These are phyloP conservation scores for Barnettozyma vustinii DNA, from an alignment of 805 yeast species.

Conservation along the genomic window DNA sequence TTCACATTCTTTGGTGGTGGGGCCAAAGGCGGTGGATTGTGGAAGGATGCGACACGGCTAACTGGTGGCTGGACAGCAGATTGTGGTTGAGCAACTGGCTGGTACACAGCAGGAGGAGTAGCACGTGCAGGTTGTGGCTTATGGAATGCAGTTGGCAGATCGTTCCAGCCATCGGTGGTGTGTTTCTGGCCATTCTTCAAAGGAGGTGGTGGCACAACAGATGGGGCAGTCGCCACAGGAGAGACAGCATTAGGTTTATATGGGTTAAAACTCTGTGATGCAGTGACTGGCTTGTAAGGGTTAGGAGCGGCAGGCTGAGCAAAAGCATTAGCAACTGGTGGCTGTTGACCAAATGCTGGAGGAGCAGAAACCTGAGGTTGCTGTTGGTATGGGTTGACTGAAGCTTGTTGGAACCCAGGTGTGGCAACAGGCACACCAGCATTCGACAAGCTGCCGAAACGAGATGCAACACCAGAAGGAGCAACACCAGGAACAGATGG, in stretches of 20 bases:
- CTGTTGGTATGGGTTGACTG: slow-evolving; percentile 6
- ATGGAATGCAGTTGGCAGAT: slow-evolving; percentile 52
- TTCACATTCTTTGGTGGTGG: slow-evolving; percentile 32
- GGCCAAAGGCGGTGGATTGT: slow-evolving; percentile 24
- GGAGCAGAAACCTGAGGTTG: slow-evolving; percentile 14
- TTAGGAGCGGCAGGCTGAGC: slow-evolving; percentile 9
- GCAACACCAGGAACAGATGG: background rate
- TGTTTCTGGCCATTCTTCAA: slow-evolving; percentile 29
- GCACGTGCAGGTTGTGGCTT: slow-evolving; percentile 31
- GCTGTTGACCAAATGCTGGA: slow-evolving; percentile 3
- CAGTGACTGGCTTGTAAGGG: slow-evolving; percentile 20
- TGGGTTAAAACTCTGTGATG: slow-evolving; percentile 19
- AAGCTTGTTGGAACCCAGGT: slow-evolving; percentile 6
- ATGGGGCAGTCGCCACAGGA: slow-evolving; percentile 23
- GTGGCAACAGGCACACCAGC: slow-evolving; percentile 13
- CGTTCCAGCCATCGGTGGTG: slow-evolving; percentile 69
- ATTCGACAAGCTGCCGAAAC: slow-evolving; percentile 7
- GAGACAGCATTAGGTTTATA: slow-evolving; percentile 25
- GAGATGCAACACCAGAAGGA: slow-evolving; percentile 6
- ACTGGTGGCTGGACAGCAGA: slow-evolving; percentile 19
- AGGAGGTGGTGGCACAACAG: slow-evolving; percentile 24
- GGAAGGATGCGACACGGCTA: slow-evolving; percentile 22
- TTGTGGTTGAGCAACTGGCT: slow-evolving; percentile 17
- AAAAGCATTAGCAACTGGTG: background rate
- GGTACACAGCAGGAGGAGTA: slow-evolving; percentile 35